These are phyloP conservation scores for Alloteropsis angusta DNA, from an alignment of 202 grass and related monocot species.

Conservation along the genomic window DNA sequence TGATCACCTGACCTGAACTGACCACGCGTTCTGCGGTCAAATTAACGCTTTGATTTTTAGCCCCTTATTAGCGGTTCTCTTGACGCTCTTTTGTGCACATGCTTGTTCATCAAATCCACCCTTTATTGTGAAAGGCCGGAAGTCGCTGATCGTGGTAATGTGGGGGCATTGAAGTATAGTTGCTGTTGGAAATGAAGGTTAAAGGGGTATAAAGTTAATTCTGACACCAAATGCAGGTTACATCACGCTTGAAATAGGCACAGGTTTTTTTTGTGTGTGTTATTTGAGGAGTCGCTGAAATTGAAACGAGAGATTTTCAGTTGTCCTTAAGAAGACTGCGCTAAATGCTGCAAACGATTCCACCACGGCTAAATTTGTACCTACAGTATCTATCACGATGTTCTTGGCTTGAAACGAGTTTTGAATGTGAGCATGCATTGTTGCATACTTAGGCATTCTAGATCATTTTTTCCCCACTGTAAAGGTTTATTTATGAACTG, in stretches of 20 bases:
- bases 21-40: not conserved
- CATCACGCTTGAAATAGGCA: not conserved
- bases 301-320: not conserved
- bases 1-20: not conserved
- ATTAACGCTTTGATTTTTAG: not conserved
- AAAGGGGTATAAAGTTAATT: not conserved
- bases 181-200: not conserved
- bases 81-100: not conserved
- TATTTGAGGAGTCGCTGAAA: not conserved
- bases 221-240: not conserved
- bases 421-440: not conserved
- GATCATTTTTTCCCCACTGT: not conserved
- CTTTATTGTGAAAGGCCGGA: not conserved
- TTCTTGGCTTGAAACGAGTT: not conserved
- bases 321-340: not conserved
- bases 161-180: not conserved
- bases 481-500: not conserved
- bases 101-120: not conserved
- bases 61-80: not conserved
- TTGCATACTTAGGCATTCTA: not conserved
- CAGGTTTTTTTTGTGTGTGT: not conserved
- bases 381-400: not conserved
- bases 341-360: not conserved
- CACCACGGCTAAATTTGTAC: not conserved
- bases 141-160: not conserved